Base-by-base conservation (phyloP, 495 filamentous ascomycete genomes). In the Neurospora pannonica region DNA sequence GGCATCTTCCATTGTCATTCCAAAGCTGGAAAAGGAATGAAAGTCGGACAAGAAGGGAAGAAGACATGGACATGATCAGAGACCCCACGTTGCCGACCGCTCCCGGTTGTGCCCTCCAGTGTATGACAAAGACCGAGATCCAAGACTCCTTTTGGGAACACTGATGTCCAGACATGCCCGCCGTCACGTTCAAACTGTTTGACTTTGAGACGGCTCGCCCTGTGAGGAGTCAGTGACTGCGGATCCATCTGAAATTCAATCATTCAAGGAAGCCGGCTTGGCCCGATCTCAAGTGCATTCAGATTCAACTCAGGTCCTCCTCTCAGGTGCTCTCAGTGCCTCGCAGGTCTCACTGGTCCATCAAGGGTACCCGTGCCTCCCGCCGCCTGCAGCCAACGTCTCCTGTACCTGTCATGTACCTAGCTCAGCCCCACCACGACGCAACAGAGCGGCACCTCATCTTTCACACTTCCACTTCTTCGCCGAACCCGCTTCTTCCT, bases 401-500 rank as follows among this genome's bases (percentile, higher is more conserved):
- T 43, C 21, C 70, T 28, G 78, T 80, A 77, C 75, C 71, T 38
- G 46, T 39, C 73, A 79, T 38, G 77, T 80, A 78, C 40, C 71
- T 74, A 78, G 48, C 71, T 74, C 17, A 34, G 75, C 79, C 77
- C 79, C 79, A 80, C 77, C 70, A 77, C 54, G 54, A 62, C 48
- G 48, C 54, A 62, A 34, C 54, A 34, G 28, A 67, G 54, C 54
- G 54, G 28, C 54, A 67, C 34, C 54, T 67, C 54, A 67, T 67
- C 54, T 67, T 36, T 67, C 54, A 62, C 54, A 8, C 7, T 62
- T 34, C 28, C 28, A 67, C 28, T 67, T 34, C 24, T 62, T 62
- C 54, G 54, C 54, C 54, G 54, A 62, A 62, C 54, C 54, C 54
- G 54, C 54, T 60, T 60, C 48, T 60, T 48, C n/a, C 40, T n/a